Evolutionary conservation across 495 filamentous ascomycete genomes (phyloP), one percentile per base, ranked within the genome.

Genomic region (Penicillium lividum): DNA sequence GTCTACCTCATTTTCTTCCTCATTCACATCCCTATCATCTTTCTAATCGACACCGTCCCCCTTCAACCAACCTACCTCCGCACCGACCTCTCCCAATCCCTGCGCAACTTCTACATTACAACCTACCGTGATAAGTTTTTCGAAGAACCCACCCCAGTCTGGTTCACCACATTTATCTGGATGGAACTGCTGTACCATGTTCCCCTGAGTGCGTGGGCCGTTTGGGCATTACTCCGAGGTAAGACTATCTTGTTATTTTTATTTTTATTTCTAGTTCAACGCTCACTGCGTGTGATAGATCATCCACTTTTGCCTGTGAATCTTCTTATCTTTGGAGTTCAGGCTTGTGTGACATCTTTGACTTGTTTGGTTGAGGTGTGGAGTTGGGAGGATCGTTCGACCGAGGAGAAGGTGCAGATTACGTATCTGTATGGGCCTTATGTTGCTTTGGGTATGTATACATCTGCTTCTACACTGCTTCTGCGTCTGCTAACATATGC

Each of bases 121-220:
- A 88, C 79, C 7, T 90, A 86, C 76, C 82, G 84, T 42, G 92
- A 97, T 73, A 89, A 86, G 28, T 89, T 92, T 76, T 89, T 92
- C 68, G 78, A 81, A 46, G 76, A 77, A 29, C 60, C 67, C 18
- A 74, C 84, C 3, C 86, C 89, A 0, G 75, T 76, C 46, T 97
- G 90, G 86, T 93, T 93, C 71, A 74, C 71, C 3, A 63, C 83
- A 5, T 93, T 87, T 68, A 73, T 86, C 29, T 85, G 80, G 69
- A 77, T 91, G 69, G 91, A 96, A 73, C 60, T 85, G 30, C 54
- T 86, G 36, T 87, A 88, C 64, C 84, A 91, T 60, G 67, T 87
- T 3, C 91, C 91, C 1, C 63, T 88, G 15, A 87, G 85, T 49
- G 43, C 90, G 1, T 93, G 87, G 82, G 84, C 81, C 0, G 69